Conservation (phyloP, 345 rosid species). For the Microthlaspi erraticum region DNA sequence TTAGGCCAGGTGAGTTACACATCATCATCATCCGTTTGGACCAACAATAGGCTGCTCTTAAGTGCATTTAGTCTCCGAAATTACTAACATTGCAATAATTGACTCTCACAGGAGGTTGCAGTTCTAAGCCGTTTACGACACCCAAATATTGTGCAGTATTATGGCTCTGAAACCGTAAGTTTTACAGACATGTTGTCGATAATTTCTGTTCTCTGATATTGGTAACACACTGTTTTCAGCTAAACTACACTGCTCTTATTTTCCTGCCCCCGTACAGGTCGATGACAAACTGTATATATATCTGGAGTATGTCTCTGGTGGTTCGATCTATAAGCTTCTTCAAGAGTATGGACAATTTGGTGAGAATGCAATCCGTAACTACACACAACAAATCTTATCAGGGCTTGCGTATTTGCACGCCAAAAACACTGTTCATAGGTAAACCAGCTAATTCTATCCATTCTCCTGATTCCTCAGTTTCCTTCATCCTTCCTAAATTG, state of each 20-base stretch:
- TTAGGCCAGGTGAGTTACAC: slow-evolving; percentile 60
- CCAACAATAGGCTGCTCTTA: neutral
- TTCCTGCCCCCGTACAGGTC: slow-evolving; percentile 48
- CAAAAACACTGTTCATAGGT: slow-evolving; percentile 81
- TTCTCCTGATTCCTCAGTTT: slow-evolving; percentile 14
- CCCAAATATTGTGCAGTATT: slow-evolving; percentile 81
- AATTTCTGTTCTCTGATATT: slow-evolving; percentile 9
- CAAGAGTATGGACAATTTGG: slow-evolving; percentile 78
- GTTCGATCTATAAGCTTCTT: slow-evolving; percentile 85
- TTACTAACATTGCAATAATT: slow-evolving; percentile 19
- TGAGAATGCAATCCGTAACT: slow-evolving; percentile 74
- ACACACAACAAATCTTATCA: slow-evolving; percentile 77
- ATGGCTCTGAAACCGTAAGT: slow-evolving; percentile 77
- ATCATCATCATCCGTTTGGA: slow-evolving; percentile 19
- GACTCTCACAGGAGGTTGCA: slow-evolving; percentile 62
- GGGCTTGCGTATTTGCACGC: slow-evolving; percentile 80
- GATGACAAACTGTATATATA: slow-evolving; percentile 77
- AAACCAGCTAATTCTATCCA: slow-evolving; percentile 3
- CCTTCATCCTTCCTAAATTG: slow-evolving; percentile 11
- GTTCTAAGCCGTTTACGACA: slow-evolving; percentile 70
- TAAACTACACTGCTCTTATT: slow-evolving; percentile 20
- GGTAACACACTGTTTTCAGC: slow-evolving; percentile 4
- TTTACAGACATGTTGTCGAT: slow-evolving; percentile 9
- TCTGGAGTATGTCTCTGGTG: slow-evolving; percentile 85
- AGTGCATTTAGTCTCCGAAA: neutral